Evolutionary conservation across 768 basidiomycete species (phyloP).

Genomic region (Mycena vulgaris): DNA sequence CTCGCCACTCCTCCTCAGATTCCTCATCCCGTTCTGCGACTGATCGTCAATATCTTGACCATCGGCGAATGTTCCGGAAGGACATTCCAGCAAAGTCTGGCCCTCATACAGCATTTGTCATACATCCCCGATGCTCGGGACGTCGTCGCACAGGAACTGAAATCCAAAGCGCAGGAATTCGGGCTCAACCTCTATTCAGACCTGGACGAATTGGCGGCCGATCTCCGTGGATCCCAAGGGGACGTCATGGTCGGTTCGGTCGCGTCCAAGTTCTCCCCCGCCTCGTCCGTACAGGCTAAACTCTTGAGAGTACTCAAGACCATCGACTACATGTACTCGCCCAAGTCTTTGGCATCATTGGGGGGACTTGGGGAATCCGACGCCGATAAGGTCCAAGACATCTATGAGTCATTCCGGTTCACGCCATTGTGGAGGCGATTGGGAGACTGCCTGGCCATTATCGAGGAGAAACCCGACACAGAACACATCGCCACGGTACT

Average conservation of each 20-base stretch:
- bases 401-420: constrained; percentile 95
- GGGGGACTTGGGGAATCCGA: constrained; percentile 64
- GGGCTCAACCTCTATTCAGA: constrained; percentile 83
- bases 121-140: constrained; percentile 91
- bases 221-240: constrained; percentile 69
- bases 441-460: constrained; percentile 88
- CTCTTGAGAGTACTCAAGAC: constrained; percentile 96
- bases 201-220: constrained; percentile 80
- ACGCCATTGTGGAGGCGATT: constrained; percentile 90
- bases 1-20: constrained; percentile 87
- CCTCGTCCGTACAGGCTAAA: constrained; percentile 97
- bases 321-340: constrained; percentile 96
- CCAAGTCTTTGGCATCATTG: constrained; percentile 59
- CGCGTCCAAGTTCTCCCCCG: constrained; percentile 92
- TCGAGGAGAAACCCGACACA: constrained; percentile 85
- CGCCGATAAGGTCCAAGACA: constrained; percentile 86
- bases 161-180: constrained; percentile 88
- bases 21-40: constrained; percentile 85
- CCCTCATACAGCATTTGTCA: constrained; percentile 94
- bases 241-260: constrained; percentile 76
- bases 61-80: constrained; percentile 95
- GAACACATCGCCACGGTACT: constrained; percentile 94
- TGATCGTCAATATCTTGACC: constrained; percentile 98
- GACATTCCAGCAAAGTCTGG: constrained; percentile 95
- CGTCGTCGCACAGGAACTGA: constrained; percentile 90